These are phyloP conservation scores for Fusarium globosum DNA, from an alignment of 2,329 filamentous ascomycete genomes.

Conservation along the genomic window DNA sequence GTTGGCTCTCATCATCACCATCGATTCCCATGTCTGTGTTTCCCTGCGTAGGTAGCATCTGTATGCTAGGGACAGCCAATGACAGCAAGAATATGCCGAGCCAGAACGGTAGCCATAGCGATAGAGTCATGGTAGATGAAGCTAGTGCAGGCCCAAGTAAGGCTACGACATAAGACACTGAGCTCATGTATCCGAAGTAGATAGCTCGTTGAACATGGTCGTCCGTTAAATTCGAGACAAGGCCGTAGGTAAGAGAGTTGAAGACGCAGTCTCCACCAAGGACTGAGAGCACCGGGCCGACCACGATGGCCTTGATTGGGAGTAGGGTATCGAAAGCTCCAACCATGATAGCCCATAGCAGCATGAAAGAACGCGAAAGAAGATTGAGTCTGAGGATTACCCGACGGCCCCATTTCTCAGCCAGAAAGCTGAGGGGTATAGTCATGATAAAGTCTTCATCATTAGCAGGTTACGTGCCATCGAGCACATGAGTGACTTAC, in stretches of 20 bases:
- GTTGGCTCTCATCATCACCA: conserved; percentile 47
- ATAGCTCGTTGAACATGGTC: conserved; percentile 59
- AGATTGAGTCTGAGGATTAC: conserved; percentile 58
- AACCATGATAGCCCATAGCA: conserved; percentile 41
- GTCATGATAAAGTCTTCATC: conserved; percentile 60
- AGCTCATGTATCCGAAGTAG: conserved; percentile 63
- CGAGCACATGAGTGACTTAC: conserved; percentile 39
- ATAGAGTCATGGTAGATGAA: conserved; percentile 57
- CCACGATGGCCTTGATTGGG: conserved; percentile 50
- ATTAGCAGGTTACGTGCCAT: not conserved
- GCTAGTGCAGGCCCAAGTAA: conserved; percentile 60
- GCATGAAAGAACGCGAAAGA: conserved; percentile 47
- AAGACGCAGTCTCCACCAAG: conserved; percentile 63
- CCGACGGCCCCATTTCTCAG: conserved; percentile 56
- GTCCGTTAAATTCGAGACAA: conserved; percentile 57
- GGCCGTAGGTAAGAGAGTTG: conserved; percentile 60
- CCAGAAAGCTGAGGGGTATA: conserved; percentile 59
- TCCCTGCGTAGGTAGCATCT: conserved; percentile 16
- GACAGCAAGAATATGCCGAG: conserved; percentile 30
- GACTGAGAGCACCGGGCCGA: conserved; percentile 56
- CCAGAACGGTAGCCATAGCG: conserved; percentile 57
- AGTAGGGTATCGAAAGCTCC: conserved; percentile 32
- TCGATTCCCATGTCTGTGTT: not conserved
- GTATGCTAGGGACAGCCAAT: conserved; percentile 30
- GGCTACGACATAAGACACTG: conserved; percentile 59